These are phyloP conservation scores for Emydomyces testavorans DNA, from an alignment of 2,329 filamentous ascomycete genomes.

Conservation along the genomic window DNA sequence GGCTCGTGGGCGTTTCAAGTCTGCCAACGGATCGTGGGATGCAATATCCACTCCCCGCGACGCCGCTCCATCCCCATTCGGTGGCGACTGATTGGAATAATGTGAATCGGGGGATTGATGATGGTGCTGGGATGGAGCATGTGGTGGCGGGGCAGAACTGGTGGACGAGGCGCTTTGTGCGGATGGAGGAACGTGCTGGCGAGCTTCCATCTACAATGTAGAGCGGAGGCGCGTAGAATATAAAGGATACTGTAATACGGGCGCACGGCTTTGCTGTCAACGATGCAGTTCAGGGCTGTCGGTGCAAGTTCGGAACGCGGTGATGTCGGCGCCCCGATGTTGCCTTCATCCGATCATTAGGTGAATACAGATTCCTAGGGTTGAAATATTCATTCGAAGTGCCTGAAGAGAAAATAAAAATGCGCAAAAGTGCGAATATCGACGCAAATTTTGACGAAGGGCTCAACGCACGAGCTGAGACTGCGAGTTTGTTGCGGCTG, in stretches of 20 bases:
- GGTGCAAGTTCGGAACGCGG: constrained; percentile 2
- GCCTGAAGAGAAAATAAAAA: not conserved
- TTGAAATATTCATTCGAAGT: not conserved
- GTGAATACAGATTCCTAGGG: not conserved
- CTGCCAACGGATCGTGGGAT: constrained; percentile 25
- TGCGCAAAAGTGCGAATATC: not conserved
- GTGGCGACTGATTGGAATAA: not conserved
- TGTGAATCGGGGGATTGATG: not conserved
- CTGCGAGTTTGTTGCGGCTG: not conserved
- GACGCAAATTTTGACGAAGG: not conserved
- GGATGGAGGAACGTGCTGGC: not conserved
- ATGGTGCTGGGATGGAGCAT: not conserved
- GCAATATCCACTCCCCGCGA: not conserved
- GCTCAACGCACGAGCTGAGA: not conserved
- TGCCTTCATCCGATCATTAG: not conserved
- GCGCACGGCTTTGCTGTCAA: not conserved
- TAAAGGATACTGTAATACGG: not conserved
- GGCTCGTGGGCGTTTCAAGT: constrained; percentile 57
- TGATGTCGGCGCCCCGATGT: constrained; percentile 4
- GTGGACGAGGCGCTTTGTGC: not conserved
- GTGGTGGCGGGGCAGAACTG: not conserved
- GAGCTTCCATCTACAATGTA: constrained; percentile 7
- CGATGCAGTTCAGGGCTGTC: not conserved
- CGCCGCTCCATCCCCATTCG: not conserved
- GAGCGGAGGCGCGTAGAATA: not conserved